A percentile compares a stretch with the other conserved stretches of the same genome.
phyloP scores from a whole-genome alignment of 768 basidiomycete species.

The Tulasnella sp. region DNA sequence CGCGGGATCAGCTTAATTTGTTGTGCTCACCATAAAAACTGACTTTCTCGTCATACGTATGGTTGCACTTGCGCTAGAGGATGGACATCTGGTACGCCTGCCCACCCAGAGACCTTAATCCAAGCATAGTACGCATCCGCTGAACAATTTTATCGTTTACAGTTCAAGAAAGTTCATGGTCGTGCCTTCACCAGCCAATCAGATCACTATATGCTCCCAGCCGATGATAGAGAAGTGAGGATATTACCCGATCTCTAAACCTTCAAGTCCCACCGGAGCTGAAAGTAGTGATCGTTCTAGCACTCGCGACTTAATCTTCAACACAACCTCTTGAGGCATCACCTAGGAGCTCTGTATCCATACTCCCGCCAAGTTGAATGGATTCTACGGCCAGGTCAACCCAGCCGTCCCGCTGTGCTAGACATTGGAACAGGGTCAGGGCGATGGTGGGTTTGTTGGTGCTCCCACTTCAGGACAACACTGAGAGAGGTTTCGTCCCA shows the following conservation, averaged over 20 bases:
- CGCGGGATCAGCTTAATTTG: not conserved
- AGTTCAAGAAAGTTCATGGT: conserved; percentile 7
- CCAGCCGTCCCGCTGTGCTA: conserved; percentile 6
- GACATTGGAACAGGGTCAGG: conserved; percentile 17
- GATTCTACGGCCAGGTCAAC: conserved; percentile 9
- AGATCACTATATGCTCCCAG: conserved; percentile 12
- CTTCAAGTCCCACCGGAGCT: not conserved
- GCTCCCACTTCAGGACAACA: not conserved
- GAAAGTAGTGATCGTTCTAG: not conserved
- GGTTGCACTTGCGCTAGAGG: no score
- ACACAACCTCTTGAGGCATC: not conserved
- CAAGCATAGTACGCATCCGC: no score
- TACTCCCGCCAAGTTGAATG: conserved; percentile 10
- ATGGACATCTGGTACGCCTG: not conserved
- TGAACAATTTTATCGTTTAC: not conserved
- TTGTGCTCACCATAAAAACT: not conserved
- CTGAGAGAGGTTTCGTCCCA: not conserved
- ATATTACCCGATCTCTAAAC: not conserved
- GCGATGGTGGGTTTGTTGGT: not conserved
- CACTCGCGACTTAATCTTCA: conserved; percentile 13
- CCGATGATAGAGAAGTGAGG: conserved; percentile 2
- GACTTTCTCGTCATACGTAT: no score
- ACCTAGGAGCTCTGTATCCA: conserved; percentile 10
- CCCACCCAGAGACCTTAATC: not conserved
- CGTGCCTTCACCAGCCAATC: conserved; percentile 2